A percentile compares a stretch with the other conserved stretches of the same genome.
Conservation (phyloP, 2,329 filamentous ascomycete genomes). For the Neonectria coccinea region DNA sequence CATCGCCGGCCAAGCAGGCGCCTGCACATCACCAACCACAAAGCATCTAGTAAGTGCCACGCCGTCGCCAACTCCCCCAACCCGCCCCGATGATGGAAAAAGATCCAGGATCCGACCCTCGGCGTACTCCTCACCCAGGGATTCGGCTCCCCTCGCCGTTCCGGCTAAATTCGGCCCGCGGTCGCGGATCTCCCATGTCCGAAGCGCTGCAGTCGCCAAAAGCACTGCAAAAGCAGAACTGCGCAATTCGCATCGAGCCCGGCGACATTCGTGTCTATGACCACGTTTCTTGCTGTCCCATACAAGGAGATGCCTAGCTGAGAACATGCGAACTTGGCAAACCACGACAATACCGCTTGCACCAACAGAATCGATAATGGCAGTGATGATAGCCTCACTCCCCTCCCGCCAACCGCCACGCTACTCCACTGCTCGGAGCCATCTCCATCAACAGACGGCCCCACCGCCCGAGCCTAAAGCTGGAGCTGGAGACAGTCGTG, state of each 20-base stretch:
- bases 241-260: slow-evolving; percentile 7
- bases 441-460: slow-evolving; percentile 41
- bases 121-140: slow-evolving; percentile 4
- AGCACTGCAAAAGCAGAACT: slow-evolving; percentile 7
- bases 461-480: slow-evolving; percentile 35
- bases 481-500: slow-evolving; percentile 9
- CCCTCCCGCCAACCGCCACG: slow-evolving; percentile 26
- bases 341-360: slow-evolving; percentile 9
- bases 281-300: not conserved
- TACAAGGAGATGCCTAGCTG: not conserved
- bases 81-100: not conserved
- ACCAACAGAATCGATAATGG: slow-evolving; percentile 8
- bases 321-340: slow-evolving; percentile 9
- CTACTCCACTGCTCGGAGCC: slow-evolving; percentile 26
- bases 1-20: slow-evolving; percentile 10
- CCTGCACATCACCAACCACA: slow-evolving; percentile 8
- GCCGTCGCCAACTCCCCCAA: slow-evolving; percentile 14
- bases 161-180: slow-evolving; percentile 44
- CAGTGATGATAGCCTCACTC: slow-evolving; percentile 42
- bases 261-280: not conserved
- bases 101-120: slow-evolving; percentile 15
- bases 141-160: slow-evolving; percentile 7
- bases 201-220: slow-evolving; percentile 10
- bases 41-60: slow-evolving; percentile 7
- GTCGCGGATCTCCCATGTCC: slow-evolving; percentile 30